Evolutionary conservation across 805 yeast species (phyloP), one percentile per base, ranked within the genome.

Genomic region (Metschnikowia orientalis): DNA sequence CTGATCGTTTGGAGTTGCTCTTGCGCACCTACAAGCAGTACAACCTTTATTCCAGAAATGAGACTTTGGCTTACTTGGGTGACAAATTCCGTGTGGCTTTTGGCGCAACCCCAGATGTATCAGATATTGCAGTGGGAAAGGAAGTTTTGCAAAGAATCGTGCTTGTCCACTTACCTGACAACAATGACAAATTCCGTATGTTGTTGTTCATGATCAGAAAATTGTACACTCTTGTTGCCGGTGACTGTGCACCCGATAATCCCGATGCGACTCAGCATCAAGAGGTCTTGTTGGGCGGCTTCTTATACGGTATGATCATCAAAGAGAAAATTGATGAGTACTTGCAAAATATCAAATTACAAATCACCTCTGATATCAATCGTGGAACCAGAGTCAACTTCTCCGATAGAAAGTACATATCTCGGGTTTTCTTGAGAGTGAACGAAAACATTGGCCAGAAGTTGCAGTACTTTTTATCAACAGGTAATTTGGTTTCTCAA

Each of bases 191-290:
- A 64, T 88, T 86, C 61, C 73, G 87, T 53, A 69, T 89, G 81
- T 65, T 92, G 40, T 62, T 89, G 40, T 92, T 89, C 64, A 92
- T 92, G 97, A 80, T 92, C 51, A 78, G 97, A 71, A 92, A 92
- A 63, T 73, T 92, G 41, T 92, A 92, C 59, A 74, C 97, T 0
- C 72, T 92, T 44, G 97, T 90, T 27, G 96, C 96, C 22, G 97
- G 97, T 40, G 96, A 90, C 56, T 90, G 97, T 61, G 69, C 89
- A 33, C 90, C 96, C 11, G 98, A 92, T 61, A 92, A 92, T 64
- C 98, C 98, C 57, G 98, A 92, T 79, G 95, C 97, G 30, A 86
- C 96, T 7, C 98, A 92, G 70, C 97, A 92, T 70, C 98, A 92
- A 65, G 98, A 92, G 65, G 85, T 92, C 19, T 65, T 92, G 42